phyloP scores from a whole-genome alignment of 352 stramenopile genomes.

The Thraustochytrium sp. region DNA sequence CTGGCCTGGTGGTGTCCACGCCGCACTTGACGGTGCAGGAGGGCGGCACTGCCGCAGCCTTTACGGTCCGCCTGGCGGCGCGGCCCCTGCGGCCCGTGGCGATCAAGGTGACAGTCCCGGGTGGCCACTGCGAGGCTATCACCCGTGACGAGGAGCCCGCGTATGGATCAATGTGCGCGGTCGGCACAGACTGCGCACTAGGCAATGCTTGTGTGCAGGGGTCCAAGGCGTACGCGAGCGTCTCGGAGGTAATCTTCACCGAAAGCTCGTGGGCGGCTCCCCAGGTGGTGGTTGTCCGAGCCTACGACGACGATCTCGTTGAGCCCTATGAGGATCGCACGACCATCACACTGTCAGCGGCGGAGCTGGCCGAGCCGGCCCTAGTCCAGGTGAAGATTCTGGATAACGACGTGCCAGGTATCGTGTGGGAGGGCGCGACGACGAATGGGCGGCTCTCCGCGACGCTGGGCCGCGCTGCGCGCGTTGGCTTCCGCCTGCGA shows the following conservation, averaged over 20 bases:
- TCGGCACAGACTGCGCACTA: constrained; percentile 11
- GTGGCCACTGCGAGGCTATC: neutral
- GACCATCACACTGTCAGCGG: neutral
- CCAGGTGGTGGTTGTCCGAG: constrained; percentile 16
- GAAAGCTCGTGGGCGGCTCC: neutral
- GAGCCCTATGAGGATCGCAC: neutral
- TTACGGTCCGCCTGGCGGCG: neutral
- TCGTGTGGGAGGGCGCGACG: neutral
- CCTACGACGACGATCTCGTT: constrained; percentile 36
- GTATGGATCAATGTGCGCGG: constrained; percentile 8
- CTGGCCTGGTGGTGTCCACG: neutral
- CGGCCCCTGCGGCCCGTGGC: neutral
- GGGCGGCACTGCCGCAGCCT: neutral
- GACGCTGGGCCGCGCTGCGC: neutral
- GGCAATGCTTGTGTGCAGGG: neutral
- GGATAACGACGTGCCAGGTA: constrained; percentile 14
- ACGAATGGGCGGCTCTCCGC: neutral
- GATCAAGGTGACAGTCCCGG: neutral
- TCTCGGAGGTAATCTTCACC: constrained; percentile 16
- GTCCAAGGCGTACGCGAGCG: neutral
- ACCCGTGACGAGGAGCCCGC: neutral
- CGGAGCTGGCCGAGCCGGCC: neutral
- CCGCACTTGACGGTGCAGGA: neutral
- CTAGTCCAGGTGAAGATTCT: neutral
- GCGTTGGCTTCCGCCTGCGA: neutral